Conservation (phyloP, 2,329 filamentous ascomycete genomes). For the Penicillium sp. region DNA sequence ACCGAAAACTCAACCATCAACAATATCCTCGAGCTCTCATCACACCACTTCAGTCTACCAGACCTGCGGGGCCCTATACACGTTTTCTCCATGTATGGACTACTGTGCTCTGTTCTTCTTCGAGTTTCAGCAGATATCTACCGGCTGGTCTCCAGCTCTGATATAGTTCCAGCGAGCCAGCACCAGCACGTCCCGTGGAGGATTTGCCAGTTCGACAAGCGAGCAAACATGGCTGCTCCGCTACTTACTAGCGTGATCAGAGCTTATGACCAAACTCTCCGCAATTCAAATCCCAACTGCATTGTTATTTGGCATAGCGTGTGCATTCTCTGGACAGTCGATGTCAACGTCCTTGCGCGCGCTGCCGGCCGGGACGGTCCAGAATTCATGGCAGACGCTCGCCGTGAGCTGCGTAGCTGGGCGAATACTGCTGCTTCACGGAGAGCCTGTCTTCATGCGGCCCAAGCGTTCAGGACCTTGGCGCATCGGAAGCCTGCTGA, state of each 20-base stretch:
- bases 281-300: constrained; percentile 9
- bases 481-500: constrained; percentile 13
- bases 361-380: constrained; percentile 7
- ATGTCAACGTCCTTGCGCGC: constrained; percentile 5
- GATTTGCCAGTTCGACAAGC: constrained; percentile 3
- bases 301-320: constrained; percentile 13
- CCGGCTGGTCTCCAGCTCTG: constrained; percentile 4
- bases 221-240: constrained; percentile 3
- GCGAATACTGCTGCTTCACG: constrained; percentile 2
- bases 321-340: constrained; percentile 4
- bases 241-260: background rate
- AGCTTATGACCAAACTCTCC: constrained; percentile 1
- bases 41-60: constrained; percentile 3
- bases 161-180: background rate
- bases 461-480: constrained; percentile 5
- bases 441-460: constrained; percentile 10
- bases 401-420: background rate
- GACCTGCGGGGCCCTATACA: background rate
- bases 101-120: constrained; percentile 9
- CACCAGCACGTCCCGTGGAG: constrained; percentile 7
- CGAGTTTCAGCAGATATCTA: constrained; percentile 5
- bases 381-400: constrained; percentile 1
- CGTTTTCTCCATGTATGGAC: constrained; percentile 7
- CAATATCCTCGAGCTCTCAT: background rate
- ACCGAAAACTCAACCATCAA: background rate